Base-by-base conservation (phyloP, 78 protist species). In the Pelomyxa schiedti region DNA sequence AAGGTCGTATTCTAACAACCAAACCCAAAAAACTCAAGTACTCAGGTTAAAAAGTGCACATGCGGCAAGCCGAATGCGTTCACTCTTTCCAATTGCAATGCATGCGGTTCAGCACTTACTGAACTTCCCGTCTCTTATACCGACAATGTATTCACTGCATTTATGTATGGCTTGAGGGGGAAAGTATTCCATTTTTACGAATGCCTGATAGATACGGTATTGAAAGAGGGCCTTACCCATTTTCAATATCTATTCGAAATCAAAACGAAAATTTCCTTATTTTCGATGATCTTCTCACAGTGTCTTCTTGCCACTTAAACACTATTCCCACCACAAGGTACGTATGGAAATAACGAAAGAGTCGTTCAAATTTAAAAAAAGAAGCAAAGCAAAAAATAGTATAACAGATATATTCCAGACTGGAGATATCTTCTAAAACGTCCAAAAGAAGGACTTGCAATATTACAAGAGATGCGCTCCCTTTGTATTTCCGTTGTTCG, bases 61-160 rank as follows among this genome's bases (percentile, higher is more conserved):
- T 78, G 82, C 58, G 82, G 77, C 16, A 78, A 78, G 70, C 47
- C 8, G 38, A 42, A 42, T 69, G 82, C 64, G 28, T 69, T 70
- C n/a, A 42, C 82, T 1, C 68, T 78, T n/a, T 0, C 69, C 4
- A 22, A 6, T 42, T 78, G 82, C 77, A 71, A 78, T 70, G 1
- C 8, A 2, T 71, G 76, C 58, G 69, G 76, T 28, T 9, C 26
- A 30, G 3, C 8, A 39, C 71, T 68, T 28, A 3, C 8, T 4
- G 41, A 3, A 28, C 9, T 1, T 2, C 71, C 5, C 30, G 52
- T 75, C 7, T 4, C 80, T 24, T 4, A 65, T n/a, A 73, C 80
- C 28, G 4, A 52, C 39, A 76, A 76, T 63, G 8, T 76, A 24
- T 76, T 76, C 53, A 68, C 29, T 30, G 1, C 76, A 9, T 58